Evolutionary conservation across 441 rosid species (phyloP), one percentile per base, ranked within the genome.

Genomic region (Isatis lusitanica): DNA sequence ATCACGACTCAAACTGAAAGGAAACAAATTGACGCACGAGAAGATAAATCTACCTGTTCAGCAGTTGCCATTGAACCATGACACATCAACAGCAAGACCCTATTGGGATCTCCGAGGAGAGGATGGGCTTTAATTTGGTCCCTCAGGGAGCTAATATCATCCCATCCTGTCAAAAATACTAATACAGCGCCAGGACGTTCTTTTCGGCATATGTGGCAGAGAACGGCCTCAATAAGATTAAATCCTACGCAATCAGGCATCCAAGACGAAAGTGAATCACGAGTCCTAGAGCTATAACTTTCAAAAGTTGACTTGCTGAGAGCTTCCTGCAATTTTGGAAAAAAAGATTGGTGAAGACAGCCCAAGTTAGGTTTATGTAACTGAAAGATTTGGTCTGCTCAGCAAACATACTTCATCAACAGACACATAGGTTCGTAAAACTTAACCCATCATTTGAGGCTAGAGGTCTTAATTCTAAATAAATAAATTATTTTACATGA

Each of bases 141-240:
- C 75, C 90, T 90, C 73, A 95, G 79, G 74, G 88, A 87, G 80
- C 91, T 95, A 77, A 93, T 95, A 82, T 95, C 99, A 77, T 93
- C 99, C 99, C 99, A 95, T 38, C 99, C 99, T 76, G 99, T 95
- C 93, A 95, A 86, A 85, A 95, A 95, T 59, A 95, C 96, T 74
- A 95, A 86, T 56, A 90, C 97, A 81, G 97, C 97, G 38, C 99
- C 98, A 33, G 91, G 84, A 48, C 97, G 85, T 81, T 93, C 97
- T 84, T 95, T 95, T 59, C 99, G 90, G 71, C 99, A 91, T 77
- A 93, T 91, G 82, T 95, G 98, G 80, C 98, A 95, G 28, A 93
- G 84, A 64, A 90, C 97, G 62, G 98, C 93, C 82, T 95, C 99
- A 59, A 95, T 89, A 80, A 95, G 93, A 83, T 93, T 93, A 81